Evolutionary conservation across 257 asterid species (phyloP).

Genomic region (Mitragyna speciosa): DNA sequence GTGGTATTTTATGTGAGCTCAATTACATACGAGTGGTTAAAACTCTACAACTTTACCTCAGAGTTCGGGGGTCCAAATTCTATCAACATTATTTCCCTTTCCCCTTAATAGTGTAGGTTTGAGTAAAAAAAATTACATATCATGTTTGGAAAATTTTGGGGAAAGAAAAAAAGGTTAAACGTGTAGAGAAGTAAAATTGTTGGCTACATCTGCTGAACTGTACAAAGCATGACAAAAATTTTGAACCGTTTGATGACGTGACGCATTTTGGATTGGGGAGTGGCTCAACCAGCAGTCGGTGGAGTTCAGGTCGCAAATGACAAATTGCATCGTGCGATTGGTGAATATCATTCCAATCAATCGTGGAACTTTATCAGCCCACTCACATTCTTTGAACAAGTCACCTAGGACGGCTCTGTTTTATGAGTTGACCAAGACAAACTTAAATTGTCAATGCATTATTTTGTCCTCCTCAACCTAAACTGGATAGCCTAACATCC

Average conservation of each 20-base stretch:
- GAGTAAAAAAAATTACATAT: too few species aligned
- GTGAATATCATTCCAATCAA: neutral
- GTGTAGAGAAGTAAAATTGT: too few species aligned
- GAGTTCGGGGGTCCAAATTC: too few species aligned
- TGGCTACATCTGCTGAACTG: neutral
- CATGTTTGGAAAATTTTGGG: too few species aligned
- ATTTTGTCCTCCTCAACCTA: neutral
- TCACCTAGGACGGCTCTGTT: conserved; percentile 11
- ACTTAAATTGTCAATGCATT: neutral
- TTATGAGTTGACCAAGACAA: neutral
- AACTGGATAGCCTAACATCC: neutral
- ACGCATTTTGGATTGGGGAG: too few species aligned
- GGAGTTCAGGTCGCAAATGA: neutral
- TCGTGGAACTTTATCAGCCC: neutral
- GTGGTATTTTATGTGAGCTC: too few species aligned
- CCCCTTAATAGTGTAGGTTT: too few species aligned
- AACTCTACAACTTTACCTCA: too few species aligned
- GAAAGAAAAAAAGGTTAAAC: too few species aligned
- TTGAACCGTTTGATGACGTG: neutral
- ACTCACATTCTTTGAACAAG: conserved; percentile 5
- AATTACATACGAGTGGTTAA: too few species aligned
- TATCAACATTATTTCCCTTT: too few species aligned
- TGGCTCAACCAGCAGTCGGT: too few species aligned
- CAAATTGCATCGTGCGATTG: neutral
- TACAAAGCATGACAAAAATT: neutral